Evolutionary conservation across 306 rosid species (phyloP).

Genomic region (Pterocarpus macrocarpus): DNA sequence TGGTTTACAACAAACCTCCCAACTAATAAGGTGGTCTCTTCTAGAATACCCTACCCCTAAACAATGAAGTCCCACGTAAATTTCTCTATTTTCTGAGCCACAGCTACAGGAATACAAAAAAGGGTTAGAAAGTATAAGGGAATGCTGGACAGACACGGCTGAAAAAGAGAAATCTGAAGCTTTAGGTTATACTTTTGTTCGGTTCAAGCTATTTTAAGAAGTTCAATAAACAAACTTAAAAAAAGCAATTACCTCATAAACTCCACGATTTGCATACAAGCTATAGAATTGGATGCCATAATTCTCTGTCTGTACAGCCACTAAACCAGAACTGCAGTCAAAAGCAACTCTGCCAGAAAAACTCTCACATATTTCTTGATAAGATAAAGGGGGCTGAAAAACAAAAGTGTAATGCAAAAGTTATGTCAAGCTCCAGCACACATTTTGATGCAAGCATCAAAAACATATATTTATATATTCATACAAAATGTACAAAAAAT

Average conservation of each 20-base stretch:
- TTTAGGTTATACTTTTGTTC: too few relatives aligned
- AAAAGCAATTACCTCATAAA: constrained; percentile 73
- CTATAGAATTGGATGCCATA: constrained; percentile 88
- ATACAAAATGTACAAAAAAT: neutral
- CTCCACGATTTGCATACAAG: constrained; percentile 81
- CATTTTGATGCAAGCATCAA: constrained; percentile 13
- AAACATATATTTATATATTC: constrained; percentile 18
- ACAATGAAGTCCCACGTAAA: too few relatives aligned
- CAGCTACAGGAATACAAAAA: too few relatives aligned
- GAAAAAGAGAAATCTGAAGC: too few relatives aligned
- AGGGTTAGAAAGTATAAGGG: too few relatives aligned
- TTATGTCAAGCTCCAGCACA: constrained; percentile 32
- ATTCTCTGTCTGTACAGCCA: constrained; percentile 82
- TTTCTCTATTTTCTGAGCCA: too few relatives aligned
- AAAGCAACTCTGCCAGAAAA: constrained; percentile 68
- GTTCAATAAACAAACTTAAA: constrained; percentile 32
- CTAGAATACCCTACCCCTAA: too few relatives aligned
- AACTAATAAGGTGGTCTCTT: too few relatives aligned
- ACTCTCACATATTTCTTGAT: constrained; percentile 62
- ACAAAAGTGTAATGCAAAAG: constrained; percentile 7
- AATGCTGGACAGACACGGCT: too few relatives aligned
- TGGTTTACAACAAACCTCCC: too few relatives aligned
- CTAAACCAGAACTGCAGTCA: constrained; percentile 73
- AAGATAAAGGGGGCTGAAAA: constrained; percentile 73
- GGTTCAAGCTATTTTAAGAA: constrained; percentile 8